Evolutionary conservation across 768 basidiomycete species (phyloP).

Genomic region (Auricularia cornea): DNA sequence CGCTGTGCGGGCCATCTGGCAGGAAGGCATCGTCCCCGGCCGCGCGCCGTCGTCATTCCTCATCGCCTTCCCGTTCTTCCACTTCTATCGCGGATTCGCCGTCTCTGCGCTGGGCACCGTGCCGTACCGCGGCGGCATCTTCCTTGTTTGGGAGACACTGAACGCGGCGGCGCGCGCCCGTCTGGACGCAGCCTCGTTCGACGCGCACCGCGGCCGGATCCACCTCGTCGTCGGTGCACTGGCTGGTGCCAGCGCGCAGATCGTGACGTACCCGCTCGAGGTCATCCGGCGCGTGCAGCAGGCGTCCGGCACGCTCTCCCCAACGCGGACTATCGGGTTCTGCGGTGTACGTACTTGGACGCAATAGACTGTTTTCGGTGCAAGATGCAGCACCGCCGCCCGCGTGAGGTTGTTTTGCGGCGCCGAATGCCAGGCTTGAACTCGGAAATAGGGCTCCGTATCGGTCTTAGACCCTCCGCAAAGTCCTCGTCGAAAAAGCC

Average conservation of each 20-base stretch:
- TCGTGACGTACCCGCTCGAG: conserved; percentile 90
- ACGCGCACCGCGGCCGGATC: conserved; percentile 28
- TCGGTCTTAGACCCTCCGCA: no score
- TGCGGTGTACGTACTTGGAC: no score
- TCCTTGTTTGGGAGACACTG: conserved; percentile 77
- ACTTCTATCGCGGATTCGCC: conserved; percentile 96
- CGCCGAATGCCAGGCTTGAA: no score
- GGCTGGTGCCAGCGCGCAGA: conserved; percentile 80
- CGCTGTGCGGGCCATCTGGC: conserved; percentile 47
- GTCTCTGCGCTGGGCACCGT: conserved; percentile 89
- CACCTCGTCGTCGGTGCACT: conserved; percentile 77
- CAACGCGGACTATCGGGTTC: conserved; percentile 71
- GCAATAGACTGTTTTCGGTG: no score
- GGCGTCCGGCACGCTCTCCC: conserved; percentile 76
- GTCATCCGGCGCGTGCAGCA: conserved; percentile 90
- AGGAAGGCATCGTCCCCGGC: conserved; percentile 39
- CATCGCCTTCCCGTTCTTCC: conserved; percentile 62
- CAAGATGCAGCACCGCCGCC: no score
- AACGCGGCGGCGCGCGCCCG: conserved; percentile 44
- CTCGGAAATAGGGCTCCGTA: no score
- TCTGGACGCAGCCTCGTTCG: conserved; percentile 19
- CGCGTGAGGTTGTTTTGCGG: no score
- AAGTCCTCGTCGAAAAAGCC: no score
- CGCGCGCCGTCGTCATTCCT: conserved; percentile 29
- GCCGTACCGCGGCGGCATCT: conserved; percentile 92